Conservation (phyloP, 768 basidiomycete species). For the Amanita pallidorosea region DNA sequence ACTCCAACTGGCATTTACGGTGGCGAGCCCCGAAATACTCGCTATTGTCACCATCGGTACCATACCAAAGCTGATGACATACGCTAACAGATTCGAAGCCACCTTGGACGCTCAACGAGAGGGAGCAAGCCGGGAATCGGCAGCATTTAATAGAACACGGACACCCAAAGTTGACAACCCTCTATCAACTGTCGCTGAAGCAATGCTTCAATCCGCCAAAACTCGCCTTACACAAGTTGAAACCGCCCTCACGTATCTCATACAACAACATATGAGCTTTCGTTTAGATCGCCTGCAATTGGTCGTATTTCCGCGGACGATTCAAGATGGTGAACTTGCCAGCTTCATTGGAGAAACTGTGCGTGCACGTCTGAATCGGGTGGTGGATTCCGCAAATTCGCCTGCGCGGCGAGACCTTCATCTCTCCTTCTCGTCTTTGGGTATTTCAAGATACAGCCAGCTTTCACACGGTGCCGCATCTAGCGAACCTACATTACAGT, state of each 20-base stretch:
- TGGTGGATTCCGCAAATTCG: slow-evolving; percentile 36
- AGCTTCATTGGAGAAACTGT: slow-evolving; percentile 63
- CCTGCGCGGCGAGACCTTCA: slow-evolving; percentile 55
- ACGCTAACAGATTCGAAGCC: slow-evolving; percentile 62
- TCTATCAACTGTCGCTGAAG: slow-evolving; percentile 76
- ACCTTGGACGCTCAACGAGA: slow-evolving; percentile 65
- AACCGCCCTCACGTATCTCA: slow-evolving; percentile 42
- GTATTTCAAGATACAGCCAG: slow-evolving; percentile 64
- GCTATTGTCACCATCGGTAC: slow-evolving; percentile 64
- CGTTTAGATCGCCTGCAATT: slow-evolving; percentile 54
- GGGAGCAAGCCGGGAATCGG: slow-evolving; percentile 72
- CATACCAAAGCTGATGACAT: slow-evolving; percentile 66
- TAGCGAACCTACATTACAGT: slow-evolving; percentile 18
- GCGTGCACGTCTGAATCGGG: slow-evolving; percentile 58
- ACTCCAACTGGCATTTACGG: slow-evolving; percentile 61
- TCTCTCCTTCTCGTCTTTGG: slow-evolving; percentile 67
- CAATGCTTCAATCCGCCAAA: slow-evolving; percentile 69
- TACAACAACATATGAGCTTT: slow-evolving; percentile 69
- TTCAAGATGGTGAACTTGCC: slow-evolving; percentile 69
- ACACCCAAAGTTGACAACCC: slow-evolving; percentile 70
- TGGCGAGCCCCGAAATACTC: slow-evolving; percentile 58
- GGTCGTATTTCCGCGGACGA: slow-evolving; percentile 69
- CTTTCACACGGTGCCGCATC: slow-evolving; percentile 36
- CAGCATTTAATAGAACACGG: slow-evolving; percentile 64
- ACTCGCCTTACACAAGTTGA: slow-evolving; percentile 63